phyloP scores from a whole-genome alignment of 129 eudicot species.

The Dittrichia graveolens region DNA sequence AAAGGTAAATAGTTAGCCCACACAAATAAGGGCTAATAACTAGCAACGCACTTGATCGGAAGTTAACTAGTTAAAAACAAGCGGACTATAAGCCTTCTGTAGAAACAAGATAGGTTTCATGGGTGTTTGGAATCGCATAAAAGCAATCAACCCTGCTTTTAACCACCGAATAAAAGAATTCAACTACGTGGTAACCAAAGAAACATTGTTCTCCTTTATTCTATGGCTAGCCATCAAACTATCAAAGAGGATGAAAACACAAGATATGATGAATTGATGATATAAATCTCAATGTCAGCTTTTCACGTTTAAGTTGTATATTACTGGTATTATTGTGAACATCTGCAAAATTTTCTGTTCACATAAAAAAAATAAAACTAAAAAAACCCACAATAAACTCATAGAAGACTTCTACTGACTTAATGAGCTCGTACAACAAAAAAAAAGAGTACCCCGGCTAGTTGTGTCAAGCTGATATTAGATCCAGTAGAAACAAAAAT shows the following conservation, averaged over 20 bases:
- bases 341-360: not conserved
- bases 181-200: not conserved
- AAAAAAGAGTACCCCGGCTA: not conserved
- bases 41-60: not conserved
- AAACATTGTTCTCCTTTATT: not conserved
- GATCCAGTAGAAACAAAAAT: not conserved
- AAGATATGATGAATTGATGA: not conserved
- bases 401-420: not conserved
- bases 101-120: not conserved
- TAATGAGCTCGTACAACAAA: not conserved
- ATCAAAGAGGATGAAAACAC: conserved; percentile 1
- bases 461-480: not conserved
- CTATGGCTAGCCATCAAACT: conserved; percentile 5
- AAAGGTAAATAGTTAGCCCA: conserved; percentile 7
- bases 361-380: not conserved
- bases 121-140: conserved; percentile 7
- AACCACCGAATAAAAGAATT: not conserved
- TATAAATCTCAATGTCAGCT: not conserved
- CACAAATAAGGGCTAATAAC: not conserved
- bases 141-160: conserved; percentile 11
- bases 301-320: not conserved
- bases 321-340: not conserved
- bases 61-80: not conserved
- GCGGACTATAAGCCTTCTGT: conserved; percentile 5
- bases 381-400: not conserved